These are phyloP conservation scores for Collybiopsis luxurians DNA, from an alignment of 768 basidiomycete species.

Conservation along the genomic window DNA sequence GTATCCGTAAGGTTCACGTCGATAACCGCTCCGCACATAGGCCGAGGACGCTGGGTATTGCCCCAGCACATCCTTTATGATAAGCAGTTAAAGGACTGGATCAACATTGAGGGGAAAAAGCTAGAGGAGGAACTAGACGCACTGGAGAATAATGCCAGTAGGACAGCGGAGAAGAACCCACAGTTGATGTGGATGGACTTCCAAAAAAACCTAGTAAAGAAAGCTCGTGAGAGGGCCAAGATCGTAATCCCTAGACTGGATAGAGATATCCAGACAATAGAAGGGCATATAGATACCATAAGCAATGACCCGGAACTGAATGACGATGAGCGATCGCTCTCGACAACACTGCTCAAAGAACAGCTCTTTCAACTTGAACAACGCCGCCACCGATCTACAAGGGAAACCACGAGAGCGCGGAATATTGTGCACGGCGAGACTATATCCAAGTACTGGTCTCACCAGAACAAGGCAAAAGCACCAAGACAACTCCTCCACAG, in stretches of 20 bases:
- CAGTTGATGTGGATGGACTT: slow-evolving; percentile 6
- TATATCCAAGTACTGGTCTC: slow-evolving; percentile 19
- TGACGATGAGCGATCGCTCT: neutral
- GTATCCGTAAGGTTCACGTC: slow-evolving; percentile 20
- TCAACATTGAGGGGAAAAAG: neutral
- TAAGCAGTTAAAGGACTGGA: slow-evolving; percentile 9
- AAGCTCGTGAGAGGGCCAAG: slow-evolving; percentile 11
- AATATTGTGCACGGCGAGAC: slow-evolving; percentile 14
- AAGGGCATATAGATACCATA: neutral
- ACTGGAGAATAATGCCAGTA: neutral
- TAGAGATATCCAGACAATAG: slow-evolving; percentile 1
- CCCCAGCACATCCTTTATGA: slow-evolving; percentile 20
- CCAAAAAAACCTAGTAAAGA: slow-evolving; percentile 3
- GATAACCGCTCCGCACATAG: slow-evolving; percentile 21
- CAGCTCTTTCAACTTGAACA: slow-evolving; percentile 3
- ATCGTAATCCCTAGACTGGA: slow-evolving; percentile 5
- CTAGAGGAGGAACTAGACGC: neutral
- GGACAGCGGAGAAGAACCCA: neutral
- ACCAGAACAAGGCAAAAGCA: neutral
- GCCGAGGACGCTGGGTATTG: slow-evolving; percentile 30
- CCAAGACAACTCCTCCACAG: slow-evolving; percentile 18
- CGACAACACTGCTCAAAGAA: slow-evolving; percentile 1
- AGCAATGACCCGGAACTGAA: neutral
- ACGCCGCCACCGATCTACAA: neutral
- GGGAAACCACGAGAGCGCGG: slow-evolving; percentile 4